Base-by-base conservation (phyloP, 352 stramenopile species). In the Discostella stelligera region DNA sequence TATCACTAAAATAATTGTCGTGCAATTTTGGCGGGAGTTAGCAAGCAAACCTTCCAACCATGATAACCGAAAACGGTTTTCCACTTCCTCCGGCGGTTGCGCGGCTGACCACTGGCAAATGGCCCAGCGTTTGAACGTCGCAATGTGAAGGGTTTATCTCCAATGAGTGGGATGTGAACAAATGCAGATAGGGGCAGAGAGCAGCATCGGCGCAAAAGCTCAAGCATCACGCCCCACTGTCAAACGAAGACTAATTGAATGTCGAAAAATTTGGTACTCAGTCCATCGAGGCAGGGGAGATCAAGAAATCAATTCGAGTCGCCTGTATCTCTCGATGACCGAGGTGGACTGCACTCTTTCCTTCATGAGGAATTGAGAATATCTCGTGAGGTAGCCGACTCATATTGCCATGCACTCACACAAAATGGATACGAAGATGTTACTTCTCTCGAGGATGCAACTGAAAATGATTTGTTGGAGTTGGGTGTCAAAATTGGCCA, bases 351-450 rank as follows among this genome's bases (percentile, higher is more conserved):
- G 4, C 72, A 74, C 54, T 66, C 71, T 16, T 82, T 82, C 62
- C 68, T 82, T 10, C 75, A 82, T 23, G 39, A 68, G 13, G 68
- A 77, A 41, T 70, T 85, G 44, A 58, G 78, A 60, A 85, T 85
- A 60, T 76, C 66, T 21, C 70, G 44, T 18, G 74, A 83, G 53
- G 62, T 64, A 13, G 48, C 70, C 52, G 54, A 74, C 27, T 60
- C 54, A 18, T 86, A 86, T 48, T 75, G 70, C 48, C 67, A 30
- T 53, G 55, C 68, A 20, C 48, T 86, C 30, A 66, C 55, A 23
- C 65, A 72, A 60, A 84, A 79, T 75, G 80, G 80, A 56, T 86
- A 84, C 59, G 80, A 86, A 66, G 74, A 86, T 41, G 66, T 86
- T 1, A 20, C 65, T 10, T 80, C 74, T 55, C 66, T 86, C 56